phyloP scores from a whole-genome alignment of 192 early-diverging fungal genomes.

The Coemansia sp. region DNA sequence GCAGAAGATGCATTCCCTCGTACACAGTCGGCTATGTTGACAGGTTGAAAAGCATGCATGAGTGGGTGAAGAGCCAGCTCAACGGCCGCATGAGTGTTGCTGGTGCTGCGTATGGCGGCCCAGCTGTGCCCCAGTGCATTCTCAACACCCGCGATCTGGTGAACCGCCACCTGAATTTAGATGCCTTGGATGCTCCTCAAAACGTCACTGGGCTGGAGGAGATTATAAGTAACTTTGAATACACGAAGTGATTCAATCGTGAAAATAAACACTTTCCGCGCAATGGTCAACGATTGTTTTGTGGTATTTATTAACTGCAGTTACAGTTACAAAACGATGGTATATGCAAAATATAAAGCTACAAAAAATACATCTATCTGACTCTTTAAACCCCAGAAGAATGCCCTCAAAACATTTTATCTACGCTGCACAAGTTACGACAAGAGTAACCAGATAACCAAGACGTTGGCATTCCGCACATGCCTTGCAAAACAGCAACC shows the following conservation, averaged over 20 bases:
- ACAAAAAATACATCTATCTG: too few relatives aligned
- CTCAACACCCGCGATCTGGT: conserved; percentile 66
- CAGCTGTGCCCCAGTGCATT: conserved; percentile 83
- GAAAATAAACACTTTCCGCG: background rate
- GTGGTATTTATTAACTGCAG: too few relatives aligned
- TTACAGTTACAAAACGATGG: too few relatives aligned
- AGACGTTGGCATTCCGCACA: too few relatives aligned
- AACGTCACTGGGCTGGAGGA: conserved; percentile 40
- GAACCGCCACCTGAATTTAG: conserved; percentile 52
- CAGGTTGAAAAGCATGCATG: conserved; percentile 65
- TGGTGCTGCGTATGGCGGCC: conserved; percentile 81
- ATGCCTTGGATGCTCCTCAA: conserved; percentile 42
- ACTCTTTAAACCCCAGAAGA: too few relatives aligned
- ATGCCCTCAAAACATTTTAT: conserved; percentile 15
- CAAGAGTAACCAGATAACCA: too few relatives aligned
- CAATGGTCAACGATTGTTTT: background rate
- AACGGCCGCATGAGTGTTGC: conserved; percentile 67
- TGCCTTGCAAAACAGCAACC: too few relatives aligned
- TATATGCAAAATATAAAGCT: too few relatives aligned
- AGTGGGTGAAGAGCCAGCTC: conserved; percentile 52
- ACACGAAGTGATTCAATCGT: background rate
- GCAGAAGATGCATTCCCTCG: conserved; percentile 83
- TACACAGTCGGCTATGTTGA: conserved; percentile 82
- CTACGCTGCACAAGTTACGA: conserved; percentile 20
- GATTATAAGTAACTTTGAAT: conserved; percentile 34